A percentile compares a stretch with the other conserved stretches of the same genome.
phyloP scores from a whole-genome alignment of 2,329 filamentous ascomycete genomes.

The Calonectria pteridis region DNA sequence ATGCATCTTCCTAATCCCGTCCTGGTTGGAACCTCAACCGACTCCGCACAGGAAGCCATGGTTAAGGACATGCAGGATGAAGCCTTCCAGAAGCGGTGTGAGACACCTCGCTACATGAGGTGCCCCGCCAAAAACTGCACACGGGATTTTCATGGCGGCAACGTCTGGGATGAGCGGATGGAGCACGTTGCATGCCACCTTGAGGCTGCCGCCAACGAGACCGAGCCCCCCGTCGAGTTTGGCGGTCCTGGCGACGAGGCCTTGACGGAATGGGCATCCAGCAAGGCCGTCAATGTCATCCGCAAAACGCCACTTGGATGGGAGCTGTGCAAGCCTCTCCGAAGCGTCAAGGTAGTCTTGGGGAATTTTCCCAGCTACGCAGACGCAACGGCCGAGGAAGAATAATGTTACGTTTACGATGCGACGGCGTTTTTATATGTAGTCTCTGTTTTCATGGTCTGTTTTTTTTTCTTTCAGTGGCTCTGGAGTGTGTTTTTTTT shows the following conservation, averaged over 20 bases:
- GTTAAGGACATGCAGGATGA: slow-evolving; percentile 68
- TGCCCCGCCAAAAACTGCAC: slow-evolving; percentile 75
- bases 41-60: slow-evolving; percentile 62
- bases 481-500: not conserved
- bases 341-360: slow-evolving; percentile 30
- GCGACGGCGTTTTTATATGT: not conserved
- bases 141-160: slow-evolving; percentile 68
- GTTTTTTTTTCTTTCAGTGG: not conserved
- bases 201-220: slow-evolving; percentile 59
- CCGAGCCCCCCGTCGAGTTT: slow-evolving; percentile 50
- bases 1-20: slow-evolving; percentile 72
- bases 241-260: slow-evolving; percentile 54
- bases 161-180: slow-evolving; percentile 84
- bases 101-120: slow-evolving; percentile 68
- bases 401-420: slow-evolving; percentile 8
- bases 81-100: slow-evolving; percentile 72
- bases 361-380: slow-evolving; percentile 2
- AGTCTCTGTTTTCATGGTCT: not conserved
- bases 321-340: slow-evolving; percentile 51
- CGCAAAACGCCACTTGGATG: slow-evolving; percentile 44
- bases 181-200: slow-evolving; percentile 89
- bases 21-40: not conserved
- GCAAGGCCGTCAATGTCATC: slow-evolving; percentile 54
- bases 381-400: not conserved
- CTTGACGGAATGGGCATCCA: slow-evolving; percentile 57